A percentile compares a stretch with the other conserved stretches of the same genome.
These are phyloP conservation scores for Haplosporangium sp. DNA, from an alignment of 371 early-diverging fungal genomes.

Conservation along the genomic window DNA sequence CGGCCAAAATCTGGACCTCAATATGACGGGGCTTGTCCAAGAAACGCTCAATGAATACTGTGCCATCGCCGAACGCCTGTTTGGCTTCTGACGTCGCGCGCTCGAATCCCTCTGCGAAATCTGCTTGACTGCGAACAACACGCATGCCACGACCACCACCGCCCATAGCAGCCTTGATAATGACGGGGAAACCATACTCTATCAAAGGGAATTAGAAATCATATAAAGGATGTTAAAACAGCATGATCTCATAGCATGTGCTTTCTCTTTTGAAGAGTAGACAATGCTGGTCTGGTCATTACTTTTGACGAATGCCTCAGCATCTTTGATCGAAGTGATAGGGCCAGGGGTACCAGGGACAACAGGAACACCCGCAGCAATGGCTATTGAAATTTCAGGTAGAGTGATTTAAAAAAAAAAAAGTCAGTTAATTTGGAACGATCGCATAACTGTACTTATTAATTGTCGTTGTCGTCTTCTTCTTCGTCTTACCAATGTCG, in stretches of 20 bases:
- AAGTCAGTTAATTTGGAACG: neutral
- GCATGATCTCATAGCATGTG: no score
- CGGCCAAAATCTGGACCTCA: slow-evolving; percentile 96
- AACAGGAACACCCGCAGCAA: slow-evolving; percentile 84
- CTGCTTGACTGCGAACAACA: slow-evolving; percentile 79
- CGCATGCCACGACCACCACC: slow-evolving; percentile 99
- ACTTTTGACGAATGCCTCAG: slow-evolving; percentile 74
- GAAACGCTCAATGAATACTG: slow-evolving; percentile 94
- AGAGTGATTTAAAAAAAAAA: neutral
- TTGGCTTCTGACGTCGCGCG: slow-evolving; percentile 91
- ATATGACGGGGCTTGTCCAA: slow-evolving; percentile 95
- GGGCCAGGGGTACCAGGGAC: slow-evolving; percentile 92
- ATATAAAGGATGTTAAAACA: neutral
- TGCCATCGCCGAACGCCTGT: slow-evolving; percentile 94
- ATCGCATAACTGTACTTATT: neutral
- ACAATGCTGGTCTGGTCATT: no score
- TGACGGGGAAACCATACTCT: slow-evolving; percentile 91
- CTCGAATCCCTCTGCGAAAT: slow-evolving; percentile 74
- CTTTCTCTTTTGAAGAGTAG: no score
- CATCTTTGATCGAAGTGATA: slow-evolving; percentile 73
- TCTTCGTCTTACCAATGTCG: slow-evolving; percentile 66
- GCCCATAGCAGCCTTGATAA: slow-evolving; percentile 97
- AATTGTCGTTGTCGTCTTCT: neutral
- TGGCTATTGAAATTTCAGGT: slow-evolving; percentile 61
- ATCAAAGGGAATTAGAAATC: neutral